These are phyloP conservation scores for Yamadazyma dendronema DNA, from an alignment of 1,139 yeast genomes.

Conservation along the genomic window DNA sequence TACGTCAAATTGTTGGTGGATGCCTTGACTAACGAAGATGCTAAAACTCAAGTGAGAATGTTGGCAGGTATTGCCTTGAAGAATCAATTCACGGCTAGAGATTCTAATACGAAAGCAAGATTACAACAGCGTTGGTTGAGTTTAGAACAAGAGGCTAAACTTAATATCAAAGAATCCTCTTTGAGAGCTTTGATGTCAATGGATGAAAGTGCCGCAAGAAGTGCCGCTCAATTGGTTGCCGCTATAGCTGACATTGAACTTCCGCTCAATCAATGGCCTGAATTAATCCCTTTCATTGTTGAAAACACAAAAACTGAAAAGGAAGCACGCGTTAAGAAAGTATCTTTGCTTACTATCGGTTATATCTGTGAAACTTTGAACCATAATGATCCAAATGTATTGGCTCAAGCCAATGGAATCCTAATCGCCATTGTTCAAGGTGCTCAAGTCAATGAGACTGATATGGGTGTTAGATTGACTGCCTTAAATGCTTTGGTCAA, in stretches of 20 bases:
- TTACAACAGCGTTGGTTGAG: conserved; percentile 64
- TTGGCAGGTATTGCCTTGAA: conserved; percentile 87
- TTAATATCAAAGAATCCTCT: conserved; percentile 66
- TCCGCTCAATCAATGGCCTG: conserved; percentile 87
- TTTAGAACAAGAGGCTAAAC: conserved; percentile 53
- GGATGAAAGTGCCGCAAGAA: conserved; percentile 80
- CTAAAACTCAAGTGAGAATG: conserved; percentile 81
- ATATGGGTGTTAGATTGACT: conserved; percentile 73
- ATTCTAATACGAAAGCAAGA: conserved; percentile 45
- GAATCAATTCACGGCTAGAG: conserved; percentile 84
- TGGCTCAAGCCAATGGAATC: conserved; percentile 86
- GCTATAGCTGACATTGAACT: conserved; percentile 94
- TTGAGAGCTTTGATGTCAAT: conserved; percentile 60
- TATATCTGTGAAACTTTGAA: conserved; percentile 95
- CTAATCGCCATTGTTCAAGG: conserved; percentile 96
- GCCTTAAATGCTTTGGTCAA: conserved; percentile 90
- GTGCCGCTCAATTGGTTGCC: conserved; percentile 93
- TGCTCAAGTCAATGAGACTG: conserved; percentile 80
- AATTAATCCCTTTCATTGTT: conserved; percentile 76
- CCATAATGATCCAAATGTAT: conserved; percentile 75
- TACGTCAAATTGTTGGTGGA: conserved; percentile 71
- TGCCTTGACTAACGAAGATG: conserved; percentile 65
- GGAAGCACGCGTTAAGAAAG: conserved; percentile 77
- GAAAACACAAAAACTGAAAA: conserved; percentile 80
- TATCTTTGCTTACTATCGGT: conserved; percentile 86